phyloP scores from a whole-genome alignment of 768 basidiomycete genomes.

The Austroboletus festivus region DNA sequence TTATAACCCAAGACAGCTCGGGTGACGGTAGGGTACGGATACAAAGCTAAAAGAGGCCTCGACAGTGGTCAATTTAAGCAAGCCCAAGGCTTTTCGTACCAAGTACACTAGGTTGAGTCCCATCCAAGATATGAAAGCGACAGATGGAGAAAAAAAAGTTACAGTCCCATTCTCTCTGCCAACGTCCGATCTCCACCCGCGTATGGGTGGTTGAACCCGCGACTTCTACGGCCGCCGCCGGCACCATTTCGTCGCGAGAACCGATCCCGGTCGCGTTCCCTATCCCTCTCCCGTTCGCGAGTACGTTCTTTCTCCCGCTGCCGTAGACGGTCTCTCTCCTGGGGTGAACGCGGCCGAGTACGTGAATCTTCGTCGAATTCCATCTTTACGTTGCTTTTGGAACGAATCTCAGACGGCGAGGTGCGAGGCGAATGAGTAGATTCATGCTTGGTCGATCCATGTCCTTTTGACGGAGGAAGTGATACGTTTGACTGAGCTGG shows the following conservation, averaged over 20 bases:
- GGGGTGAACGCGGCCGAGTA: slow-evolving; percentile 41
- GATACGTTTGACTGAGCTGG: slow-evolving; percentile 32
- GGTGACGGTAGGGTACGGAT: slow-evolving; percentile 29
- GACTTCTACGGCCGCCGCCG: slow-evolving; percentile 39
- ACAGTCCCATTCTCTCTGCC: slow-evolving; percentile 81
- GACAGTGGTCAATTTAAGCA: slow-evolving; percentile 33
- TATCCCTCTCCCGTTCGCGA: slow-evolving; percentile 35
- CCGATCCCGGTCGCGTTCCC: slow-evolving; percentile 36
- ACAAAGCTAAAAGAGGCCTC: slow-evolving; percentile 27
- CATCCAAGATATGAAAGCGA: slow-evolving; percentile 17
- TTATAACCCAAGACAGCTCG: slow-evolving; percentile 20
- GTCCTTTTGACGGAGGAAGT: slow-evolving; percentile 27
- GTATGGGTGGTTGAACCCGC: slow-evolving; percentile 35
- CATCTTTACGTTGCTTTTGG: slow-evolving; percentile 40
- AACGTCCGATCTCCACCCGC: slow-evolving; percentile 68
- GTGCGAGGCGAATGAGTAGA: slow-evolving; percentile 30
- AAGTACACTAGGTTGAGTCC: slow-evolving; percentile 36
- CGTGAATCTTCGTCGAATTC: slow-evolving; percentile 56
- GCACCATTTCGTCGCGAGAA: slow-evolving; percentile 43
- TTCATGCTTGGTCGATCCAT: slow-evolving; percentile 22
- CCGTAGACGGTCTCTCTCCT: slow-evolving; percentile 39
- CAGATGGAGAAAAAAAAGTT: slow-evolving; percentile 26
- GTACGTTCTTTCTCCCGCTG: slow-evolving; percentile 36
- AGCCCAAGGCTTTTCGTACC: slow-evolving; percentile 28
- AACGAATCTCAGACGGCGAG: slow-evolving; percentile 26